Conservation (phyloP, 208 protist genomes). For the Leishmania amazonensis region DNA sequence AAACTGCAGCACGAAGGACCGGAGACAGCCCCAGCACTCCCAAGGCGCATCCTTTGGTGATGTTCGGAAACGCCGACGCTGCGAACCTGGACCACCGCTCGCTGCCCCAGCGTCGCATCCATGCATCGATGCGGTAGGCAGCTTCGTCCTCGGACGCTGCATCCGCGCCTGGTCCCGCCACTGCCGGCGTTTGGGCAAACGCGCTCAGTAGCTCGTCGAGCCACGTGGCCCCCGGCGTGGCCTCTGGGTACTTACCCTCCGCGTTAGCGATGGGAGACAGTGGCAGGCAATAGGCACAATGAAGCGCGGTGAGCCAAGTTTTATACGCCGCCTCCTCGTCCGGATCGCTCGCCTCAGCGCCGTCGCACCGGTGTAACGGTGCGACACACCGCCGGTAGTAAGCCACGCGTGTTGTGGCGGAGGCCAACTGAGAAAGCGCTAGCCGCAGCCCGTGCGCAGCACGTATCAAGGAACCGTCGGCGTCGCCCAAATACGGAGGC, state of each 20-base stretch:
- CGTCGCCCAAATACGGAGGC: conserved; percentile 12
- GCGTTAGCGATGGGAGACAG: conserved; percentile 68
- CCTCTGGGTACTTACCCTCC: conserved; percentile 59
- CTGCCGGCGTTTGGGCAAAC: conserved; percentile 26
- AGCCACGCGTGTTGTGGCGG: conserved; percentile 10
- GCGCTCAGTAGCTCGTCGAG: conserved; percentile 45
- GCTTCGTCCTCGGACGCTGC: neutral
- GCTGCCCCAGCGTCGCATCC: conserved; percentile 28
- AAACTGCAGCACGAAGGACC: conserved; percentile 17
- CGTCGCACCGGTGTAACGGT: neutral
- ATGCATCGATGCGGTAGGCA: conserved; percentile 12
- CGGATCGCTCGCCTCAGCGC: conserved; percentile 1
- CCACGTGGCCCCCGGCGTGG: conserved; percentile 37
- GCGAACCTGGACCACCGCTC: conserved; percentile 22
- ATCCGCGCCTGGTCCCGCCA: neutral
- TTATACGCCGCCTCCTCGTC: conserved; percentile 32
- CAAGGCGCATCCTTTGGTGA: conserved; percentile 16
- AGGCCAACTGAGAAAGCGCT: conserved; percentile 10
- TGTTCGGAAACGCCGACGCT: conserved; percentile 19
- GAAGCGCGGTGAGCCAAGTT: conserved; percentile 40
- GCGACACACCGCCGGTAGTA: conserved; percentile 20
- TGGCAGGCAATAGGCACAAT: conserved; percentile 57
- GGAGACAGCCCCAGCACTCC: conserved; percentile 26
- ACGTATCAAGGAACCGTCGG: neutral
- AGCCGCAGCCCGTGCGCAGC: conserved; percentile 17